phyloP scores from a whole-genome alignment of 108 stramenopile species.

The Nitzschia sp. region DNA sequence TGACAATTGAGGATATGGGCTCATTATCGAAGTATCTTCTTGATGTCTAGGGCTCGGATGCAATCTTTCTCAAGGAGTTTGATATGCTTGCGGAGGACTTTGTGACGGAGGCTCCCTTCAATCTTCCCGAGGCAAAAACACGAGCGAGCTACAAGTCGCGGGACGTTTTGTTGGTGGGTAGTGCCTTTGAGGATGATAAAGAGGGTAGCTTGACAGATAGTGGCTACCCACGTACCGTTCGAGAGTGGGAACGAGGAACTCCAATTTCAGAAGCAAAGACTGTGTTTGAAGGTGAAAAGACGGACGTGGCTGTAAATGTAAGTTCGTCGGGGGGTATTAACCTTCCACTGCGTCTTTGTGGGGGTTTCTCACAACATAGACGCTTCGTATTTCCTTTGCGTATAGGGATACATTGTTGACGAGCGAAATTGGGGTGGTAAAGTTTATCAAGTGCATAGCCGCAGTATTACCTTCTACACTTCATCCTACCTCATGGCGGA shows the following conservation, averaged over 20 bases:
- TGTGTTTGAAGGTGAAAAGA: constrained; percentile 88
- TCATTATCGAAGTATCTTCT: not conserved
- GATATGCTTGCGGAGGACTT: constrained; percentile 79
- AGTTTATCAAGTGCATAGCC: constrained; percentile 68
- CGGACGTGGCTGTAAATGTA: constrained; percentile 74
- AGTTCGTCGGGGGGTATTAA: too few species aligned
- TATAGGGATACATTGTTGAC: constrained; percentile 55
- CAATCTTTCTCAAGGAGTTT: constrained; percentile 85
- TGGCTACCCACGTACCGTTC: constrained; percentile 90
- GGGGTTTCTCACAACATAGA: too few species aligned
- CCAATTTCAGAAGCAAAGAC: constrained; percentile 77
- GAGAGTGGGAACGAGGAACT: constrained; percentile 91
- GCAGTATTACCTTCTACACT: constrained; percentile 87
- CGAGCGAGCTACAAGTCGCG: constrained; percentile 60
- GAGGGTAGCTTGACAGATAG: constrained; percentile 77
- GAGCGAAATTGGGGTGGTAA: constrained; percentile 72
- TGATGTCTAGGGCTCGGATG: constrained; percentile 75
- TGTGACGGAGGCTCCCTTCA: constrained; percentile 58
- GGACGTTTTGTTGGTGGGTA: constrained; percentile 62
- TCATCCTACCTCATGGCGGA: constrained; percentile 59
- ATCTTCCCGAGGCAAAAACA: constrained; percentile 82
- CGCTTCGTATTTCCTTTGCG: too few species aligned
- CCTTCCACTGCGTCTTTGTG: too few species aligned
- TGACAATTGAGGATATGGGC: too few species aligned
- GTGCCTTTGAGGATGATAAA: constrained; percentile 52